Evolutionary conservation across 78 protist species (phyloP).

Genomic region (Guillardia theta): DNA sequence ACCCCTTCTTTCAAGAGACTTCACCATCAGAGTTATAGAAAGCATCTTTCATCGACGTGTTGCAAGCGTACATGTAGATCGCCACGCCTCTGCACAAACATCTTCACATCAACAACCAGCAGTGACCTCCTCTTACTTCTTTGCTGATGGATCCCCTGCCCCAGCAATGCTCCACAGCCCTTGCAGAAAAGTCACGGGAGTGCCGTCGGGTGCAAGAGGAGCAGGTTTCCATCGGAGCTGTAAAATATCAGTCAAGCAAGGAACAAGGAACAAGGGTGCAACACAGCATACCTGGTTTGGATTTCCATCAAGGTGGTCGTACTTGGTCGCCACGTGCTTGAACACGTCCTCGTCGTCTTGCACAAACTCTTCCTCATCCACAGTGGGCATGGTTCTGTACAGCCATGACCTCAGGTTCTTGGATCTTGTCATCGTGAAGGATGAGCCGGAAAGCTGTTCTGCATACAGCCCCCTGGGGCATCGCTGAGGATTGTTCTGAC

Average conservation of each 20-base stretch:
- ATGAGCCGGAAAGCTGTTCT: conserved; percentile 91
- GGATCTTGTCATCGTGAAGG: conserved; percentile 84
- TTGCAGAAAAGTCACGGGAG: conserved; percentile 66
- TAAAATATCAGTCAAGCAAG: neutral
- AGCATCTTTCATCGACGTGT: conserved; percentile 66
- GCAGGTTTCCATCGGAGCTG: conserved; percentile 89
- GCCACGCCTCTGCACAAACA: no score
- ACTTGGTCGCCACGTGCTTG: neutral
- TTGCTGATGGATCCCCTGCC: conserved; percentile 62
- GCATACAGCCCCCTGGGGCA: conserved; percentile 82
- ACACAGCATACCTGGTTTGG: neutral
- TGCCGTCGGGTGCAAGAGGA: conserved; percentile 55
- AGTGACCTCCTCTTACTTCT: no score
- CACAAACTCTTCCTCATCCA: neutral
- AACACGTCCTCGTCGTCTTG: neutral
- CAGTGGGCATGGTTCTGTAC: conserved; percentile 75
- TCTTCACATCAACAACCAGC: no score
- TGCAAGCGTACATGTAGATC: conserved; percentile 78
- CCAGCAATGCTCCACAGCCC: conserved; percentile 55
- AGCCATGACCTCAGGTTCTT: conserved; percentile 47
- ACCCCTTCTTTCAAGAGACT: no score
- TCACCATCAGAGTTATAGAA: conserved; percentile 86
- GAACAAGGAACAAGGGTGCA: neutral
- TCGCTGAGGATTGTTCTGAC: conserved; percentile 17
- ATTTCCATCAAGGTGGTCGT: neutral